Evolutionary conservation across 2,329 filamentous ascomycete genomes (phyloP).

Genomic region (Colletotrichum plurivorum): DNA sequence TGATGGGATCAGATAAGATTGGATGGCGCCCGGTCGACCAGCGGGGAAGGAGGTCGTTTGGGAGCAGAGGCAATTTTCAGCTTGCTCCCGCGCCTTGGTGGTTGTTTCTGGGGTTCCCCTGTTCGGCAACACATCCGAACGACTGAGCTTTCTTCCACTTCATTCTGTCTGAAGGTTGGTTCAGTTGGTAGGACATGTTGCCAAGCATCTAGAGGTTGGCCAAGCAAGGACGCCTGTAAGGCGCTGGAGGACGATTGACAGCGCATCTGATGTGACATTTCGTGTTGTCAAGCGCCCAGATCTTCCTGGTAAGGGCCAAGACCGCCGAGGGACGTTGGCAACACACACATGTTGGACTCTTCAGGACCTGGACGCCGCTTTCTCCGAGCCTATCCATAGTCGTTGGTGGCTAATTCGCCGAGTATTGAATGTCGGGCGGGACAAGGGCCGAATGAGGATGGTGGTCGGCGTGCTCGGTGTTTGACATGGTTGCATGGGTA

Average conservation of each 20-base stretch:
- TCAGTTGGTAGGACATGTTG: background rate
- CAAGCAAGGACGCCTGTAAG: too few species aligned
- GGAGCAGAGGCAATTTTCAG: constrained; percentile 13
- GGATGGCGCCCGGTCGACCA: constrained; percentile 9
- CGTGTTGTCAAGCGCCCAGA: background rate
- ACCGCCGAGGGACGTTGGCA: background rate
- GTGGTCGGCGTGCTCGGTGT: background rate
- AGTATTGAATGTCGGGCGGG: background rate
- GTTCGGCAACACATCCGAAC: constrained; percentile 17
- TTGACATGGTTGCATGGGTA: constrained; percentile 16
- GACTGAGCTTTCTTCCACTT: background rate
- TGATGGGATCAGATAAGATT: constrained; percentile 39
- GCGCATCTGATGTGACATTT: background rate
- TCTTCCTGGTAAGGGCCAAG: background rate
- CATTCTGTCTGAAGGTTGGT: background rate
- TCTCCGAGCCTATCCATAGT: too few species aligned
- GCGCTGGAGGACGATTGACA: background rate
- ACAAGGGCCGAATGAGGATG: background rate
- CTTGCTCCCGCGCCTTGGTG: constrained; percentile 1
- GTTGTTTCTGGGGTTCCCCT: background rate
- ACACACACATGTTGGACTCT: background rate
- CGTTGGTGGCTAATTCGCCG: too few species aligned
- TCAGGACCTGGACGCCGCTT: background rate
- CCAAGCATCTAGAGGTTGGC: constrained; percentile 1
- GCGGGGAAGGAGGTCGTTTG: background rate